phyloP scores from a whole-genome alignment of 2,329 filamentous ascomycete species.

The Fusarium torreyae region DNA sequence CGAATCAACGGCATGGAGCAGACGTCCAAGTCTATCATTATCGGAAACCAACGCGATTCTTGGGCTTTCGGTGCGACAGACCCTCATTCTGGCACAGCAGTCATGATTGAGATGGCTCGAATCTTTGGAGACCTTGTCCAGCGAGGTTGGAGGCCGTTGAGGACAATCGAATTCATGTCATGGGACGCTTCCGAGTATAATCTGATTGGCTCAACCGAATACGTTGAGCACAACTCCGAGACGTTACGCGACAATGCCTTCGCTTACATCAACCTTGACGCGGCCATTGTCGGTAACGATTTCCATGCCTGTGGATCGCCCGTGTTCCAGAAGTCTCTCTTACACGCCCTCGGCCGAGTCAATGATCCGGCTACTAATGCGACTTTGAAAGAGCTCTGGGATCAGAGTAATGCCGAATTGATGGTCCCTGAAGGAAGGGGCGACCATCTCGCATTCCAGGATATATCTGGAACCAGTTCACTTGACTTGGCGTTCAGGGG shows the following conservation, averaged over 20 bases:
- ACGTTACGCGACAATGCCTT: conserved; percentile 80
- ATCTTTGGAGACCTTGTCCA: conserved; percentile 84
- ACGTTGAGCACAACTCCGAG: conserved; percentile 88
- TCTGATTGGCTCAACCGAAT: conserved; percentile 93
- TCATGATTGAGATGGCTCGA: conserved; percentile 90
- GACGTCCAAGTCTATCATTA: conserved; percentile 83
- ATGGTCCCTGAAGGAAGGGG: conserved; percentile 80
- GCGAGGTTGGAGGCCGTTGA: conserved; percentile 88
- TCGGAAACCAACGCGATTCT: conserved; percentile 94
- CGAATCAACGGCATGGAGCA: conserved; percentile 89
- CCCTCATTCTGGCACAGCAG: conserved; percentile 88
- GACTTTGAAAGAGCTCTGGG: conserved; percentile 83
- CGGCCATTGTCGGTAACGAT: conserved; percentile 80
- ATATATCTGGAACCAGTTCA: conserved; percentile 89
- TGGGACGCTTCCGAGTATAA: conserved; percentile 98
- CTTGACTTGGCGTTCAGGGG: conserved; percentile 87
- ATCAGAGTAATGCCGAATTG: conserved; percentile 72
- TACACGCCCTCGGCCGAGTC: conserved; percentile 81
- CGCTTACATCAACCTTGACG: conserved; percentile 93
- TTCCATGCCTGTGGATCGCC: conserved; percentile 88
- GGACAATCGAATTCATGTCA: conserved; percentile 96
- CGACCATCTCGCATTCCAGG: conserved; percentile 92
- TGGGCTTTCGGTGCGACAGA: conserved; percentile 92
- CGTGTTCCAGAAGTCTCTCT: conserved; percentile 79
- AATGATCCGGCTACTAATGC: conserved; percentile 79